phyloP scores from a whole-genome alignment of 306 rosid genomes.

The Prunus campanulata region DNA sequence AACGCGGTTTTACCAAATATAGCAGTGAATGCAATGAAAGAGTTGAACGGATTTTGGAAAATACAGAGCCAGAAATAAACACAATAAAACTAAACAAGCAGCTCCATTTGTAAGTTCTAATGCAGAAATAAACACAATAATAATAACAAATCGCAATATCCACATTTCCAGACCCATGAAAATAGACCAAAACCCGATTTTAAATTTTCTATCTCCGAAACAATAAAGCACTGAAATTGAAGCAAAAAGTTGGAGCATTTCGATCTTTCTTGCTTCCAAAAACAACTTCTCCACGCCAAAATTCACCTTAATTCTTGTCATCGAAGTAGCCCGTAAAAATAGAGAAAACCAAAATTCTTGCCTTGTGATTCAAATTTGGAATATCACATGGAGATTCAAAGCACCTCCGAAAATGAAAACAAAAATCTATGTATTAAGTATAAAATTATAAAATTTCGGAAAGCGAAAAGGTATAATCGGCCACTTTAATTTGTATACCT shows the following conservation, averaged over 20 bases:
- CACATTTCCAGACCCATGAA: neutral
- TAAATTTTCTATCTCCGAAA: neutral
- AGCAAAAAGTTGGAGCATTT: slow-evolving; percentile 6
- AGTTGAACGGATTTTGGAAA: neutral
- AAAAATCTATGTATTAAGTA: neutral
- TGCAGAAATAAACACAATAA: neutral
- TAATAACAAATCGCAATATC: neutral
- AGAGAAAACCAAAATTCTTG: slow-evolving; percentile 18
- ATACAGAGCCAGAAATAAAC: neutral
- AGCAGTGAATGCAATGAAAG: slow-evolving; percentile 10
- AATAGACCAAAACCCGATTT: neutral
- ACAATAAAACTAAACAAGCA: neutral
- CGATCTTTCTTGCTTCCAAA: slow-evolving; percentile 13
- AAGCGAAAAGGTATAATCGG: neutral
- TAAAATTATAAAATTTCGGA: too few relatives aligned
- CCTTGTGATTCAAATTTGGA: slow-evolving; percentile 28
- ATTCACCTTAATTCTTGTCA: neutral
- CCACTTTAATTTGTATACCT: slow-evolving; percentile 9
- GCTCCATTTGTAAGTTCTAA: neutral
- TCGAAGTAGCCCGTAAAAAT: slow-evolving; percentile 16
- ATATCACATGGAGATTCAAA: slow-evolving; percentile 29
- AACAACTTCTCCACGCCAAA: neutral
- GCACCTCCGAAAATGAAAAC: neutral
- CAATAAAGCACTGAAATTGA: neutral
- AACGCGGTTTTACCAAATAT: slow-evolving; percentile 33